Conservation (phyloP, 1,284 basidiomycete genomes). For the Porodaedalea pini region DNA sequence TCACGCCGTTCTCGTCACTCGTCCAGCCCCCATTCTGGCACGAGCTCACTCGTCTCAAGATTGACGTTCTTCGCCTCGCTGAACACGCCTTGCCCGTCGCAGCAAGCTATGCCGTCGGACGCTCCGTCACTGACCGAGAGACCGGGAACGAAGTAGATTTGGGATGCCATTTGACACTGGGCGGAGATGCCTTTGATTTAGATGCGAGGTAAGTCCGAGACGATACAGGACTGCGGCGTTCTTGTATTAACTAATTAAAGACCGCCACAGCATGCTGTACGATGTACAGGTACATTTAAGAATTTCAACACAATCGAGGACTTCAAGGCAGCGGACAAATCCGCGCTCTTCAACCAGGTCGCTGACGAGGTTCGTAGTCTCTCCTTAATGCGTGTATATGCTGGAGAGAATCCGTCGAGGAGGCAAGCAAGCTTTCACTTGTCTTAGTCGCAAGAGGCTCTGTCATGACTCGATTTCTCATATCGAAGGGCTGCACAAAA, state of each 20-base stretch:
- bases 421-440: not conserved
- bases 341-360: slow-evolving; percentile 70
- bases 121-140: slow-evolving; percentile 71
- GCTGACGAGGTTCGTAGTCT: slow-evolving; percentile 57
- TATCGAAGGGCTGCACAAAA: too few species aligned
- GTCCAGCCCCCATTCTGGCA: slow-evolving; percentile 95
- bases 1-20: slow-evolving; percentile 81
- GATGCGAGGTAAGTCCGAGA: slow-evolving; percentile 33
- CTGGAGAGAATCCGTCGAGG: not conserved
- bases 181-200: slow-evolving; percentile 55
- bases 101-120: slow-evolving; percentile 71
- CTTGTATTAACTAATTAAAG: slow-evolving; percentile 30
- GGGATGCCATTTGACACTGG: slow-evolving; percentile 57
- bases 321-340: slow-evolving; percentile 89
- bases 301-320: slow-evolving; percentile 97
- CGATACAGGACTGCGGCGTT: slow-evolving; percentile 17
- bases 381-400: not conserved
- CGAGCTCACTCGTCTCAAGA: slow-evolving; percentile 82
- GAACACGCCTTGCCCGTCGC: slow-evolving; percentile 65
- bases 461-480: too few species aligned
- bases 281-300: slow-evolving; percentile 69
- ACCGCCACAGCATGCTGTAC: slow-evolving; percentile 39
- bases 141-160: slow-evolving; percentile 61
- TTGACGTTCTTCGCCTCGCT: slow-evolving; percentile 85
- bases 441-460: too few species aligned